phyloP scores from a whole-genome alignment of 2,329 filamentous ascomycete genomes.

The Hymenoscyphus scutula region DNA sequence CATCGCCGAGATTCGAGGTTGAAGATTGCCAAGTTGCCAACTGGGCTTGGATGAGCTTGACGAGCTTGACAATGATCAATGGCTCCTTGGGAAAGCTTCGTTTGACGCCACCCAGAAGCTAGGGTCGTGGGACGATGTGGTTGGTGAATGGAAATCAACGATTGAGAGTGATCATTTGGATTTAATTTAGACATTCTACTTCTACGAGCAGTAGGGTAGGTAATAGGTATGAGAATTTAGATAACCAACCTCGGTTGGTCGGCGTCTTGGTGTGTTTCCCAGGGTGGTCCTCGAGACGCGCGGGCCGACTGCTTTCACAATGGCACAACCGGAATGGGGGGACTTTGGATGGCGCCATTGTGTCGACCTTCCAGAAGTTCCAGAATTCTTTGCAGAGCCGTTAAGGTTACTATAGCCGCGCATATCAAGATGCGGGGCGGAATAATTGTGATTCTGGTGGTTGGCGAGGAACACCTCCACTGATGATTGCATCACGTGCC shows the following conservation, averaged over 20 bases:
- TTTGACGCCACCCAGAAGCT: background rate
- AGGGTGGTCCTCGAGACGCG: background rate
- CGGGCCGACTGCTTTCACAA: background rate
- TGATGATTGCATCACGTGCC: no score
- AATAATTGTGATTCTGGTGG: no score
- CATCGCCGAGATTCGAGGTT: background rate
- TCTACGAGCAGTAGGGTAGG: no score
- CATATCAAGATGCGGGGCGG: background rate
- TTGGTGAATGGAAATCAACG: background rate
- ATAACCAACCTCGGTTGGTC: no score
- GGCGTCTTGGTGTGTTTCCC: background rate
- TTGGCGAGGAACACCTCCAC: no score
- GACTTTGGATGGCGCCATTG: background rate
- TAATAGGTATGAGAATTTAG: no score
- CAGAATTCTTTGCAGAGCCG: background rate
- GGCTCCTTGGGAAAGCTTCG: background rate
- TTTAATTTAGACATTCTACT: no score
- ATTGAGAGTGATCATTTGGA: background rate
- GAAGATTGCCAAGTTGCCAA: constrained; percentile 2
- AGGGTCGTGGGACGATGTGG: background rate
- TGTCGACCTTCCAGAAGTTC: background rate
- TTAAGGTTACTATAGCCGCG: no score
- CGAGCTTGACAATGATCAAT: background rate
- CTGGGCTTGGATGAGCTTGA: background rate
- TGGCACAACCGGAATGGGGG: no score